These are phyloP conservation scores for Wickerhamiella bombiphila DNA, from an alignment of 805 yeast species.

Conservation along the genomic window DNA sequence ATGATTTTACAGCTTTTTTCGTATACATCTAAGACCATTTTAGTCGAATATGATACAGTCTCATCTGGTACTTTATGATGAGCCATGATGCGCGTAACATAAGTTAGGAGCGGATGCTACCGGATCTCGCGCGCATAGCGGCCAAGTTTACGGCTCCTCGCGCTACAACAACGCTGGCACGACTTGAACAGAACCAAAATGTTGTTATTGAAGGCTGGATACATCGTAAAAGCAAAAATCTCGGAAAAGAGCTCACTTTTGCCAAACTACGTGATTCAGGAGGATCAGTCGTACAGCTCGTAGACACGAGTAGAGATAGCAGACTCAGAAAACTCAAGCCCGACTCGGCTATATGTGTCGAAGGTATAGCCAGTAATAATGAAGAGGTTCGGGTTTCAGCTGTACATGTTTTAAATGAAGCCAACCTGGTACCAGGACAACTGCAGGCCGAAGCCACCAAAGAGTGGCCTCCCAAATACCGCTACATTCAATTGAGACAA, in stretches of 20 bases:
- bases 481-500: constrained; percentile 66
- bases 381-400: constrained; percentile 42
- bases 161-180: constrained; percentile 3
- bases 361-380: constrained; percentile 30
- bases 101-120: too few species aligned
- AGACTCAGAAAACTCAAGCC: constrained; percentile 37
- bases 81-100: too few species aligned
- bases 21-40: too few species aligned
- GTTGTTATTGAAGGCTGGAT: constrained; percentile 71
- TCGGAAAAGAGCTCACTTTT: constrained; percentile 52
- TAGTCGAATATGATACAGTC: too few species aligned
- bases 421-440: constrained; percentile 54
- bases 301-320: constrained; percentile 27
- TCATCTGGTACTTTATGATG: too few species aligned
- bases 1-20: too few species aligned
- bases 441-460: constrained; percentile 32
- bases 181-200: neutral
- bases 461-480: constrained; percentile 61
- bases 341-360: constrained; percentile 61
- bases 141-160: constrained; percentile 12
- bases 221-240: constrained; percentile 53
- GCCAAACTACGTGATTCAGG: constrained; percentile 59
- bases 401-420: constrained; percentile 44
- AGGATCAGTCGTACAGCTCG: constrained; percentile 53
- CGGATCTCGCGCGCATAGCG: constrained; percentile 3